Evolutionary conservation across 164 flowering plant genomes (phyloP).

Genomic region (Chimonanthus salicifolius): DNA sequence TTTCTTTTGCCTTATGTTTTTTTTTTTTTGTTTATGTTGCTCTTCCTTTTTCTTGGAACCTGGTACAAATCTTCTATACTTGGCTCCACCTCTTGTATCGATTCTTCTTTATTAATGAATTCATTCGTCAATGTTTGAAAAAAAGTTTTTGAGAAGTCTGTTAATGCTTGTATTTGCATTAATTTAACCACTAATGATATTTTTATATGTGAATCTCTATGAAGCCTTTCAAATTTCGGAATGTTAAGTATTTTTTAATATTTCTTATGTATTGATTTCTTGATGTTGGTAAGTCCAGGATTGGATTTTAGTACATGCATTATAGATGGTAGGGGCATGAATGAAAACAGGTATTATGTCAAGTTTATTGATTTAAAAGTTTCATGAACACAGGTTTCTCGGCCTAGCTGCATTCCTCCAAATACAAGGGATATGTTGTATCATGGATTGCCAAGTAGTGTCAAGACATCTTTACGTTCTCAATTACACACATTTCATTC

Average conservation of each 20-base stretch:
- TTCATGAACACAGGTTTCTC: slow-evolving; percentile 32
- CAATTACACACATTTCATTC: slow-evolving; percentile 34
- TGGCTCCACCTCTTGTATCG: too few species aligned
- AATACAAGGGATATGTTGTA: slow-evolving; percentile 55
- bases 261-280: background rate
- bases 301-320: background rate
- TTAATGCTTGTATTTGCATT: background rate
- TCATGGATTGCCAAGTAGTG: slow-evolving; percentile 47
- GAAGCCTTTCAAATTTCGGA: background rate
- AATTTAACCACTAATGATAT: background rate
- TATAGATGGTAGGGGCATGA: background rate
- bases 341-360: background rate
- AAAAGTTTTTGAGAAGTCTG: too few species aligned
- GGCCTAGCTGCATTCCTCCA: slow-evolving; percentile 55
- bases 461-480: slow-evolving; percentile 49
- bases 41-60: too few species aligned
- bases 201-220: background rate
- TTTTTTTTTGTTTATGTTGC: too few species aligned
- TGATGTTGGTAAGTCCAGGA: background rate
- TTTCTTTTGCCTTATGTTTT: too few species aligned
- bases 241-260: background rate
- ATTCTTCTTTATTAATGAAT: too few species aligned
- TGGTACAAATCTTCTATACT: too few species aligned
- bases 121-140: too few species aligned
- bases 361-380: background rate